Evolutionary conservation across 1,284 basidiomycete genomes (phyloP), one percentile per base, ranked within the genome.

Genomic region (Ustilago lituana): DNA sequence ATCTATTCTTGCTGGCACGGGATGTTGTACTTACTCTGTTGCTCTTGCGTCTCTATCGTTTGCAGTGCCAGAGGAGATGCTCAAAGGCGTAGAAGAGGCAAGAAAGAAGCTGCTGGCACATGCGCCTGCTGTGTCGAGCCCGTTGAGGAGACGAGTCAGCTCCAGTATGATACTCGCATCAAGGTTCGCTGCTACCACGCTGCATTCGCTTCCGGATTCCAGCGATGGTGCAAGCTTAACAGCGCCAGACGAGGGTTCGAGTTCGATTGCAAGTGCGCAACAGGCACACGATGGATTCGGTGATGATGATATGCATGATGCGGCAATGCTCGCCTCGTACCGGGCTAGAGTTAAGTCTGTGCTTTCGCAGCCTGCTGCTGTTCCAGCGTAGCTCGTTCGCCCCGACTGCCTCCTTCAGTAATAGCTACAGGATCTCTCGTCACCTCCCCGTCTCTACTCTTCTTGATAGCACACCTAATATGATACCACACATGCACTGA

Each of bases 61-160:
- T 19, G 49, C 40, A 63, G 62, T 58, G 15, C 54, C 62, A 23
- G 24, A 58, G 17, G 62, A 64, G 7, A 41, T 29, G 36, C 48
- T 51, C 35, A 53, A 53, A 20, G 38, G 27, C 22, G 54, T 55
- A 3, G 54, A 60, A 44, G 41, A 44, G 20, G 71, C 63, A 3
- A 39, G 50, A 2, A 33, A 40, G 24, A 65, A 58, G 39, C n/a
- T 66, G 4, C 47, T 70, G 0, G 60, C 24, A 12, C 63, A 73
- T 27, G 71, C 71, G 14, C 71, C 71, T 3, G 56, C 57, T 10
- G 59, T 66, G 3, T 45, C 71, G 0, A 73, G 71, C 35, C 71
- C 71, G 8, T 40, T 73, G 2, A 35, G 71, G 6, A 26, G 54
- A 8, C 44, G 55, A 17, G 45, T 53, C 3, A 63, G 56, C 40